phyloP scores from a whole-genome alignment of 2,329 filamentous ascomycete species.

The Ceratocystis destructans region DNA sequence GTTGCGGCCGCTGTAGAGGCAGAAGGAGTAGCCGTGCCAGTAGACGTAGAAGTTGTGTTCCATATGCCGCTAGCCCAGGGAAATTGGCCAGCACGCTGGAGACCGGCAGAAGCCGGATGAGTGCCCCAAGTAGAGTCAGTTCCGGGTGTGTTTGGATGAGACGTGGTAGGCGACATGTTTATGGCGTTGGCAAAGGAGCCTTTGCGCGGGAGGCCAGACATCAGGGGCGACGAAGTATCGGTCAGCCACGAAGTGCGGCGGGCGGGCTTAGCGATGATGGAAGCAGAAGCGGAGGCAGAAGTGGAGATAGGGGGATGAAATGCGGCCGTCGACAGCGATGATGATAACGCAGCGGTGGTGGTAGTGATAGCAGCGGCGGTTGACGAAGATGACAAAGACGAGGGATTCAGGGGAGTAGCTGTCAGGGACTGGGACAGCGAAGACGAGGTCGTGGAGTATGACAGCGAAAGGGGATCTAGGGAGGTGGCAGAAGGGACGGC shows the following conservation, averaged over 20 bases:
- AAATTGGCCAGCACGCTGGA: conserved; percentile 39
- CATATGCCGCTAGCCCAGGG: conserved; percentile 72
- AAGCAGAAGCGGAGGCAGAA: conserved; percentile 35
- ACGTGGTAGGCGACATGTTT: conserved; percentile 67
- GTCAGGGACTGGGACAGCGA: not conserved
- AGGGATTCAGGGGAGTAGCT: conserved; percentile 4
- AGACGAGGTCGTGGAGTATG: not conserved
- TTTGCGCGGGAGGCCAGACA: conserved; percentile 48
- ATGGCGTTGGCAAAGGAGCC: conserved; percentile 56
- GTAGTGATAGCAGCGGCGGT: not conserved
- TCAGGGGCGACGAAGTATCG: conserved; percentile 53
- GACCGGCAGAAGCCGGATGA: conserved; percentile 39
- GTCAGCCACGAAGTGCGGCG: conserved; percentile 76
- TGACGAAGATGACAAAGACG: not conserved
- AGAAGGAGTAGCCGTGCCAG: not conserved
- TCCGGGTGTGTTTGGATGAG: conserved; percentile 68
- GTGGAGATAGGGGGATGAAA: conserved; percentile 19
- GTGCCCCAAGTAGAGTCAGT: conserved; percentile 49
- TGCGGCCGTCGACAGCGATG: not conserved
- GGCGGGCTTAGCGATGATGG: conserved; percentile 46
- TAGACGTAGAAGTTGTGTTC: conserved; percentile 36
- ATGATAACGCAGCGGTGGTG: not conserved
- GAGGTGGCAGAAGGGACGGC: not conserved
- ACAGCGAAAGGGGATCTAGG: not conserved
- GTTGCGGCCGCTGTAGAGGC: not conserved